Evolutionary conservation across 1,284 basidiomycete species (phyloP).

Genomic region (Gymnopus androsaceus): DNA sequence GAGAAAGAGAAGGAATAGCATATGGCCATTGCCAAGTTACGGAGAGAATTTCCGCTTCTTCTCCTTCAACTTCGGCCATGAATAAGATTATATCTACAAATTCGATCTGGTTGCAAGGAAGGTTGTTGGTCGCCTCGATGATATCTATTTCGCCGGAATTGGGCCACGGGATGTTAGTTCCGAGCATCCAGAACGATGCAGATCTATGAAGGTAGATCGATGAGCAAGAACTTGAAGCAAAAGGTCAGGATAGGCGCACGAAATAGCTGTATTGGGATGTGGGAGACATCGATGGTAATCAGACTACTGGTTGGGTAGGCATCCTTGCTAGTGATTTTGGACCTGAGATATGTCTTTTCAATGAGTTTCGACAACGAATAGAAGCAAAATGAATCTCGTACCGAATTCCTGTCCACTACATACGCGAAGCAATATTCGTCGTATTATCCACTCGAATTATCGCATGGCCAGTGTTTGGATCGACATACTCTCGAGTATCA

Average conservation of each 20-base stretch:
- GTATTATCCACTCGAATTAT: conserved; percentile 53
- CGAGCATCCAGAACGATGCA: conserved; percentile 35
- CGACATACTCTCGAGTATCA: too few relatives aligned
- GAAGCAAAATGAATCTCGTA: conserved; percentile 25
- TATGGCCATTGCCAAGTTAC: too few relatives aligned
- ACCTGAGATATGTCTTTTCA: conserved; percentile 38
- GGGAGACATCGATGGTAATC: conserved; percentile 59
- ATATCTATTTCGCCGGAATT: conserved; percentile 59
- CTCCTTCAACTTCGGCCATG: too few relatives aligned
- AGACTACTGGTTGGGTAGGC: conserved; percentile 55
- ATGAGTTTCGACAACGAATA: not conserved
- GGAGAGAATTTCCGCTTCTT: too few relatives aligned
- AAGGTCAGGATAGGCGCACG: conserved; percentile 27
- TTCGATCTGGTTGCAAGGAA: conserved; percentile 45
- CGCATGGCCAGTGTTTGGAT: conserved; percentile 41
- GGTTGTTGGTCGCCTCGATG: conserved; percentile 49
- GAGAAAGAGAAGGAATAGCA: too few relatives aligned
- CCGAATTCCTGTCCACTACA: conserved; percentile 50
- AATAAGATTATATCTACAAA: too few relatives aligned
- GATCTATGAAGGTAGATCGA: conserved; percentile 31
- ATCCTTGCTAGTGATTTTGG: conserved; percentile 49
- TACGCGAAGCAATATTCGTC: conserved; percentile 35
- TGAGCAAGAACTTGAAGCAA: not conserved
- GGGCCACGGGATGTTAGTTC: conserved; percentile 46
- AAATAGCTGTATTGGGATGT: conserved; percentile 62